phyloP scores from a whole-genome alignment of 1,284 basidiomycete species.

The Veloboletus limbatus region DNA sequence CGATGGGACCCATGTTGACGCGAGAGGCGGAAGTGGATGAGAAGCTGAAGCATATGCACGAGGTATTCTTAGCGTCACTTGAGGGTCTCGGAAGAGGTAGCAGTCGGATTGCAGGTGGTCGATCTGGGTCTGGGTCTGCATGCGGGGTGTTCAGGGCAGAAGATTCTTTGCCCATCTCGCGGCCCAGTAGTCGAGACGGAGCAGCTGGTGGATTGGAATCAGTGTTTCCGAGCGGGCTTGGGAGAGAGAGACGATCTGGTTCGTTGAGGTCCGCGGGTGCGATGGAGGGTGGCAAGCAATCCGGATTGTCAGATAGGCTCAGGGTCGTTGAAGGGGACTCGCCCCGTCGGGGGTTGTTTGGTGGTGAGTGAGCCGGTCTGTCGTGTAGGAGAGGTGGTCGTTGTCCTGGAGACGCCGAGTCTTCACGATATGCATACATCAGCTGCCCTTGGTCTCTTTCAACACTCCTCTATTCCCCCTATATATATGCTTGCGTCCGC shows the following conservation, averaged over 20 bases:
- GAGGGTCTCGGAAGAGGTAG: constrained; percentile 43
- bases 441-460: too few species aligned
- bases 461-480: too few species aligned
- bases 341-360: constrained; percentile 2
- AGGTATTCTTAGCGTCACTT: constrained; percentile 57
- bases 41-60: constrained; percentile 60
- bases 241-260: constrained; percentile 14
- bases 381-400: too few species aligned
- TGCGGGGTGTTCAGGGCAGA: constrained; percentile 15
- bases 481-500: too few species aligned
- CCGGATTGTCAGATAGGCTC: constrained; percentile 11
- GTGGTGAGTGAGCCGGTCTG: constrained; percentile 11
- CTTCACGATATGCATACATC: too few species aligned
- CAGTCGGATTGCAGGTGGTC: constrained; percentile 11
- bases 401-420: too few species aligned
- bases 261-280: constrained; percentile 21
- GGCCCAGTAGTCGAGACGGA: constrained; percentile 12
- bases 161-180: neutral
- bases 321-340: constrained; percentile 15
- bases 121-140: constrained; percentile 8
- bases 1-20: constrained; percentile 52
- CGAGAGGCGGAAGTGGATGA: constrained; percentile 62
- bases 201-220: constrained; percentile 4
- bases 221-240: constrained; percentile 16
- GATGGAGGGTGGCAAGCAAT: constrained; percentile 16